phyloP scores from a whole-genome alignment of 129 eudicot species.

The Lactuca saligna region DNA sequence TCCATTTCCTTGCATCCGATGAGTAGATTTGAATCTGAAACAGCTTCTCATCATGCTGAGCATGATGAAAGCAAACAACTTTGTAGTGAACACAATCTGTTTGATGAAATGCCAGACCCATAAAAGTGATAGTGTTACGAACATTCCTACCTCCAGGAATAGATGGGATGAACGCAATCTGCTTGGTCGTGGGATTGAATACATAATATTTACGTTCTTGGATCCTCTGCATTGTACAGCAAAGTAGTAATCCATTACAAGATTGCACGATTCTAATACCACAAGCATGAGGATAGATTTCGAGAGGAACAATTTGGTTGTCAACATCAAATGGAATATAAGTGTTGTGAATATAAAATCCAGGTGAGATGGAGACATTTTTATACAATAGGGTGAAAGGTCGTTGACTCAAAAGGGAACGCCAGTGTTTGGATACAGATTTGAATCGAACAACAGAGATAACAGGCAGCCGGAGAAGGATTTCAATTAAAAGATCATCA shows the following conservation, averaged over 20 bases:
- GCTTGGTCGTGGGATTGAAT: conserved; percentile 10
- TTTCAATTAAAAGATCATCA: conserved; percentile 35
- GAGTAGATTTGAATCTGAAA: conserved; percentile 32
- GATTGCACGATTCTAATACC: too few relatives aligned
- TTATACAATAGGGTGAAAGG: conserved; percentile 22
- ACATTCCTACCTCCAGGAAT: not conserved
- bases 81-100: conserved; percentile 11
- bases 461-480: conserved; percentile 29
- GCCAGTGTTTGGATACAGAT: conserved; percentile 36
- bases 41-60: not conserved
- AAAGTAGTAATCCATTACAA: conserved; percentile 43
- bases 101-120: not conserved
- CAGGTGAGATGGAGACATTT: conserved; percentile 3
- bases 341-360: not conserved
- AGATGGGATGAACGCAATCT: not conserved
- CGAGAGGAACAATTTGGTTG: conserved; percentile 12
- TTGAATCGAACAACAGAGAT: conserved; percentile 38
- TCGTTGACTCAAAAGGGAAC: conserved; percentile 27
- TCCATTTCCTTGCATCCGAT: conserved; percentile 15
- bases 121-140: not conserved
- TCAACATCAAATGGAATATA: conserved; percentile 7
- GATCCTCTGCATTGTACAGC: not conserved
- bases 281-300: not conserved
- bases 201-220: not conserved
- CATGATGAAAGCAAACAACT: not conserved